Percentiles rank a stretch among this genome's conserved stretches.
phyloP scores from a whole-genome alignment of 306 rosid genomes.

The Ammopiptanthus mongolicus region DNA sequence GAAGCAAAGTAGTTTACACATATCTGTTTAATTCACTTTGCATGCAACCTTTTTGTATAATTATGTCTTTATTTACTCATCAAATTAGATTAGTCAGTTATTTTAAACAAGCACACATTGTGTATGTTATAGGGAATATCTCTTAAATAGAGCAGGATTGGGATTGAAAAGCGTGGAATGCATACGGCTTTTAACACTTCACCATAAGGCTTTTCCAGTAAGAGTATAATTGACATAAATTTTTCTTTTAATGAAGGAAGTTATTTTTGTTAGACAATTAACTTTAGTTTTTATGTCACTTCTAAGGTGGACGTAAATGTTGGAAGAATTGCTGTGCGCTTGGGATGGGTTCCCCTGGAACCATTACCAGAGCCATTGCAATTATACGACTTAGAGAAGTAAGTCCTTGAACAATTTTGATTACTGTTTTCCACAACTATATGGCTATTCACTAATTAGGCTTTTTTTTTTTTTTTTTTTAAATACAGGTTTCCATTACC shows the following conservation, averaged over 20 bases:
- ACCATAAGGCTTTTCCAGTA: conserved; percentile 71
- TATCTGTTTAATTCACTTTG: neutral
- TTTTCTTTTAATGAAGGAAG: neutral
- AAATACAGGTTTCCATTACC: conserved; percentile 46
- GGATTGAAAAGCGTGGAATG: conserved; percentile 86
- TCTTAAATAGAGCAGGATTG: conserved; percentile 44
- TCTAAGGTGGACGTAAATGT: conserved; percentile 81
- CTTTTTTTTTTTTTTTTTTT: neutral
- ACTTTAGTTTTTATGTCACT: neutral
- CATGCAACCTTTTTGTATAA: neutral
- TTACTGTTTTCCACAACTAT: neutral
- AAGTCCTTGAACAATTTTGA: conserved; percentile 13
- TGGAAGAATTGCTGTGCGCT: conserved; percentile 64
- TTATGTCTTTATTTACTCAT: neutral
- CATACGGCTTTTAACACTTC: conserved; percentile 60
- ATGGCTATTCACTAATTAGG: neutral
- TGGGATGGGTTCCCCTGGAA: conserved; percentile 84
- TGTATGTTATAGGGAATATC: conserved; percentile 41
- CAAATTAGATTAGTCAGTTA: neutral
- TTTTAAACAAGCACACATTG: neutral
- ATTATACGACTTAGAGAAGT: conserved; percentile 55
- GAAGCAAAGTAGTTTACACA: conserved; percentile 31
- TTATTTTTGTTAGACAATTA: neutral
- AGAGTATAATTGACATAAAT: neutral
- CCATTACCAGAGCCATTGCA: conserved; percentile 57